A percentile compares a stretch with the other conserved stretches of the same genome.
Conservation (phyloP, 805 yeast species). For the Yarrowia keelungensis region DNA sequence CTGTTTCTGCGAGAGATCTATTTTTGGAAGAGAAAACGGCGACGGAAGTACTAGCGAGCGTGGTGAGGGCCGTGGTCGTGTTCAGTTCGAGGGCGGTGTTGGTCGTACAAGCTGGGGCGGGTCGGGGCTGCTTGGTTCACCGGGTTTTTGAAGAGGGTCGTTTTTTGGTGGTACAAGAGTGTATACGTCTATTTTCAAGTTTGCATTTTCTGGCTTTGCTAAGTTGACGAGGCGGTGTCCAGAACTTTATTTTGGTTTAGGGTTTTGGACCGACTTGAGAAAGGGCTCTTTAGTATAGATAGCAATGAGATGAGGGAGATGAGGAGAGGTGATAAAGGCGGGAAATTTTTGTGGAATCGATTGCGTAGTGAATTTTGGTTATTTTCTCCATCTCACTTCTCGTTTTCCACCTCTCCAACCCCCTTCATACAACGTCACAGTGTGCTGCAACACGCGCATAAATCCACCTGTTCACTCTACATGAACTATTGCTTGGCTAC, state of each 20-base stretch:
- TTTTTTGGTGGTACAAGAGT: not conserved
- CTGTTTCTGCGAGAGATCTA: not conserved
- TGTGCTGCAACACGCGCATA: slow-evolving; percentile 18
- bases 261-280: not conserved
- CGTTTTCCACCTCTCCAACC: not conserved
- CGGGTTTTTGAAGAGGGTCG: not conserved
- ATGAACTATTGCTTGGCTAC: slow-evolving; percentile 28
- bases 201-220: slow-evolving; percentile 33
- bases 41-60: slow-evolving; percentile 12
- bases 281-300: not conserved
- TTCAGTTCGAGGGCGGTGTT: not conserved
- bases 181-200: slow-evolving; percentile 25
- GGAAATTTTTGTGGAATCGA: no score
- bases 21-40: slow-evolving; percentile 12
- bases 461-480: slow-evolving; percentile 26
- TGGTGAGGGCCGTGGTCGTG: slow-evolving; percentile 18
- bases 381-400: no score
- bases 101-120: not conserved
- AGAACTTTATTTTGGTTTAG: not conserved
- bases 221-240: slow-evolving; percentile 35
- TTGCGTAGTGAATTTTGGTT: no score
- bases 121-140: slow-evolving; percentile 1
- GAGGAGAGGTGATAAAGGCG: no score
- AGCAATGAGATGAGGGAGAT: not conserved
- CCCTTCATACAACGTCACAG: not conserved